Evolutionary conservation across 2,329 filamentous ascomycete species (phyloP), one percentile per base, ranked within the genome.

Genomic region (Sporothrix pallida): DNA sequence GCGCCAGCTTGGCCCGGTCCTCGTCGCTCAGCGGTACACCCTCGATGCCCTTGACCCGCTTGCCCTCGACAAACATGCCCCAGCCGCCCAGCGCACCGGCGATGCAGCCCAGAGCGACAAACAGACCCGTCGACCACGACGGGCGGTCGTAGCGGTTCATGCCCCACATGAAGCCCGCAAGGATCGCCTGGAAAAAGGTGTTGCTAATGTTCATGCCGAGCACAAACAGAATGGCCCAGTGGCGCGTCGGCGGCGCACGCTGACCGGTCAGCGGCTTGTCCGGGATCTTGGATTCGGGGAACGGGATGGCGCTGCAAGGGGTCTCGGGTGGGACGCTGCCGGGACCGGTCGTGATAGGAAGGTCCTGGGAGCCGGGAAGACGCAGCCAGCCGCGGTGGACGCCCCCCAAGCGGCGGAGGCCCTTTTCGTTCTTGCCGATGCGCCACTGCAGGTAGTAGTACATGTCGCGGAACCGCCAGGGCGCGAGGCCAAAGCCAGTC

Each of bases 141-240:
- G 94, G 93, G n/a, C 94, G 86, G 26, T 91, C 83, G 78, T 90
- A 91, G 26, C 92, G 85, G 79, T 93, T 92, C 81, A 92, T 85
- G 1, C 88, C 90, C 92, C 93, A 97, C 94, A 97, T 97, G 82
- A 94, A 92, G 2, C 88, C 91, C 9, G 90, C 92, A 1, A 97
- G 86, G 20, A 89, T 86, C 54, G 86, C 86, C 81, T 97, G 94
- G 62, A 96, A 86, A 72, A 95, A 87, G 0, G 93, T 96, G 79
- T 97, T 97, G 83, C 85, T 86, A 2, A 94, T 87, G 82, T 94
- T 94, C 77, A 91, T 86, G 91, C 91, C 95, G 50, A 97, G 86
- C 48, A 95, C 89, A 73, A 92, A 89, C 77, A 96, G 93, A 79
- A 97, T 84, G 81, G 93, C 95, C 92, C 93, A 95, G 12, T 87